Evolutionary conservation across 345 rosid species (phyloP).

Genomic region (Populus euphratica): DNA sequence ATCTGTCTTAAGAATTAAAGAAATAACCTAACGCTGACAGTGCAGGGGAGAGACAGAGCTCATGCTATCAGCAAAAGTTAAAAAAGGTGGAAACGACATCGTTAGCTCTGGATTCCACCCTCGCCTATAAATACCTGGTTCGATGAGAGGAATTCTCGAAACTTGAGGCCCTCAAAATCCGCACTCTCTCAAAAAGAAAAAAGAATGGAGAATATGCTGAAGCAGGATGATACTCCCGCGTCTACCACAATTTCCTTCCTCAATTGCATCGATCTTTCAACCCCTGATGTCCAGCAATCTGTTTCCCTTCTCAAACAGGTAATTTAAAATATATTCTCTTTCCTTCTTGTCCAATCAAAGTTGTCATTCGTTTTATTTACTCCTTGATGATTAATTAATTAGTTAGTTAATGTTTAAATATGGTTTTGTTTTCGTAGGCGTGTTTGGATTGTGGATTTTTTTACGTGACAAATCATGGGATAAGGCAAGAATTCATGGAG

Average conservation of each 20-base stretch:
- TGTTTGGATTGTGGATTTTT: constrained; percentile 81
- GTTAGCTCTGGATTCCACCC: background rate
- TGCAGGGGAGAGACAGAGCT: too few species aligned
- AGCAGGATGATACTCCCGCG: background rate
- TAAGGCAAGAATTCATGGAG: constrained; percentile 58
- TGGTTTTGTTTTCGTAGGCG: constrained; percentile 37
- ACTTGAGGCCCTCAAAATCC: background rate
- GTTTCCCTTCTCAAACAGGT: constrained; percentile 63
- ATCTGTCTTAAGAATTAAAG: too few species aligned
- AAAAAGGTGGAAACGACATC: background rate
- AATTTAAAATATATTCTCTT: background rate
- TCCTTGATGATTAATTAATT: background rate
- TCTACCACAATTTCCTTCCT: constrained; percentile 32
- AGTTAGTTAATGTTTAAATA: background rate
- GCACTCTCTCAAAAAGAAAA: background rate
- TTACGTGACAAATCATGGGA: constrained; percentile 76
- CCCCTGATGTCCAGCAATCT: constrained; percentile 31
- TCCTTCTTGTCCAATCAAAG: background rate
- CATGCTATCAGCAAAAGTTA: too few species aligned
- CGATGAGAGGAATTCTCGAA: background rate
- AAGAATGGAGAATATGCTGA: constrained; percentile 2
- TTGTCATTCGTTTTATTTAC: background rate
- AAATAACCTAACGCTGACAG: too few species aligned
- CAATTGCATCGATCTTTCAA: constrained; percentile 60
- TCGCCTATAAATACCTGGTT: too few species aligned